phyloP scores from a whole-genome alignment of 345 rosid species.

The Lagerstroemia speciosa region DNA sequence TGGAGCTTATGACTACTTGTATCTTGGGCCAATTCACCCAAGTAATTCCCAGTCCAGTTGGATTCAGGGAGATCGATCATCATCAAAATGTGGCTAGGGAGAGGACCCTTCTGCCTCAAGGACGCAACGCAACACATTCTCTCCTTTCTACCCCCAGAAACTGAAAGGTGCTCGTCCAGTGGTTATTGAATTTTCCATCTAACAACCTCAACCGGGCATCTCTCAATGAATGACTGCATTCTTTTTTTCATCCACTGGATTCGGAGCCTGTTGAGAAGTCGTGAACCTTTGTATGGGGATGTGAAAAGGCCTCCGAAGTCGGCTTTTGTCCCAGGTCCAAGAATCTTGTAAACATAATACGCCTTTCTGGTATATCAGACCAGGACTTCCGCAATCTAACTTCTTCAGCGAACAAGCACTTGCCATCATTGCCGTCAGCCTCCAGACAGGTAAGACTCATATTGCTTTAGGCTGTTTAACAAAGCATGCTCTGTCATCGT shows the following conservation, averaged over 20 bases:
- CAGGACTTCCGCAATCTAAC: conserved; percentile 81
- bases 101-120: conserved; percentile 28
- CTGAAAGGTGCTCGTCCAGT: conserved; percentile 61
- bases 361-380: conserved; percentile 64
- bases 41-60: conserved; percentile 75
- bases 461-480: conserved; percentile 48
- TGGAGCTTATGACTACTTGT: conserved; percentile 41
- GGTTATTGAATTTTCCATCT: conserved; percentile 97
- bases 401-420: conserved; percentile 58
- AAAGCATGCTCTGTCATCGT: conserved; percentile 17
- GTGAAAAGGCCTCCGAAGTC: conserved; percentile 88
- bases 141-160: conserved; percentile 54
- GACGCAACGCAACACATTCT: conserved; percentile 61
- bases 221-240: conserved; percentile 49
- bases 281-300: conserved; percentile 69
- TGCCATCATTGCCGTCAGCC: conserved; percentile 43
- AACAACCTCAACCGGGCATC: conserved; percentile 85
- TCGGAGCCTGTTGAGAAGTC: too few species aligned
- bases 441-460: conserved; percentile 66
- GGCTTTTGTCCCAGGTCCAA: conserved; percentile 72
- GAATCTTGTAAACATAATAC: conserved; percentile 47
- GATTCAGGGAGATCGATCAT: conserved; percentile 90
- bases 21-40: conserved; percentile 61
- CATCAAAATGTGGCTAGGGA: conserved; percentile 47
- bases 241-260: conserved; percentile 30